Conservation (phyloP, 192 early-diverging fungal species). For the Jimgerdemannia lactiflua region DNA sequence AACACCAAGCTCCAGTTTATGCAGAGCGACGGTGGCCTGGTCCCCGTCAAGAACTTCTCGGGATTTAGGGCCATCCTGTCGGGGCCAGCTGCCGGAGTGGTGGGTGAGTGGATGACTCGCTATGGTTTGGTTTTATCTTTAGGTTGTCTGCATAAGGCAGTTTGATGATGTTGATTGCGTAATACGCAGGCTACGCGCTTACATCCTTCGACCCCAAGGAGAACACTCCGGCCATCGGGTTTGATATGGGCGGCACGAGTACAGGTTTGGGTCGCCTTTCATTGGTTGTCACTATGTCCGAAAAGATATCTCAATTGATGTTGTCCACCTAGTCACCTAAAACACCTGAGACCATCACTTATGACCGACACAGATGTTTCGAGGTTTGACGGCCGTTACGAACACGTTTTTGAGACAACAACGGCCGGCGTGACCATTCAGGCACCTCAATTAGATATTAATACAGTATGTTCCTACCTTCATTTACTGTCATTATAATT, state of each 20-base stretch:
- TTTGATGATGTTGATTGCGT: slow-evolving; percentile 1
- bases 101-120: slow-evolving; percentile 61
- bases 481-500: too few relatives aligned
- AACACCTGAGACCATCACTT: too few relatives aligned
- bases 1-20: slow-evolving; percentile 82
- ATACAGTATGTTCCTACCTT: slow-evolving; percentile 51
- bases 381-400: slow-evolving; percentile 81
- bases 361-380: slow-evolving; percentile 74
- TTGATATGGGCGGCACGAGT: slow-evolving; percentile 95
- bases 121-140: slow-evolving; percentile 38
- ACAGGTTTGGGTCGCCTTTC: slow-evolving; percentile 33
- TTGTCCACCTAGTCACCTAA: too few relatives aligned
- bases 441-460: slow-evolving; percentile 95
- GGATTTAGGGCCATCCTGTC: slow-evolving; percentile 92
- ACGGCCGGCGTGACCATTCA: slow-evolving; percentile 91
- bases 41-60: slow-evolving; percentile 79
- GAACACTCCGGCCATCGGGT: slow-evolving; percentile 79
- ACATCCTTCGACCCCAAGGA: slow-evolving; percentile 47
- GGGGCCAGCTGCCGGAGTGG: slow-evolving; percentile 94
- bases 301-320: background rate
- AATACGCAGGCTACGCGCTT: slow-evolving; percentile 38
- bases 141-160: background rate
- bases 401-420: slow-evolving; percentile 94
- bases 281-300: background rate
- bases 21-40: slow-evolving; percentile 96